Percentiles rank a stretch among this genome's conserved stretches.
phyloP scores from a whole-genome alignment of 1,284 basidiomycete genomes.

The Heterobasidion irregulare region DNA sequence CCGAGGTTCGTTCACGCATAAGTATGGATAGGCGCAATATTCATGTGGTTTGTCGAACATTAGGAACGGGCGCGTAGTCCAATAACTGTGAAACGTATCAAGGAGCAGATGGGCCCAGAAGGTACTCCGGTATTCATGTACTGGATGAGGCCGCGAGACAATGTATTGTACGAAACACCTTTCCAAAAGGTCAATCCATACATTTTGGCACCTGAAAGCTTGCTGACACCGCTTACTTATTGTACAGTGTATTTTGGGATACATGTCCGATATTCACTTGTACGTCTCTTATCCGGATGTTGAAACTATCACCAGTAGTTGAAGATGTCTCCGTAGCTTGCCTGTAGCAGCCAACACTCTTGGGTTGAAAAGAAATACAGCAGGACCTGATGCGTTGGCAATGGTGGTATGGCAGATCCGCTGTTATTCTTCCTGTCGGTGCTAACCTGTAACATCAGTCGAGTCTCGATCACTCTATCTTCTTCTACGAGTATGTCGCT shows the following conservation, averaged over 20 bases:
- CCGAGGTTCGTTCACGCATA: slow-evolving; percentile 30
- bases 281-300: slow-evolving; percentile 23
- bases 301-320: neutral
- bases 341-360: slow-evolving; percentile 55
- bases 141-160: slow-evolving; percentile 75
- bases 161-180: slow-evolving; percentile 56
- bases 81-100: slow-evolving; percentile 52
- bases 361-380: slow-evolving; percentile 45
- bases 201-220: neutral
- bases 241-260: slow-evolving; percentile 74
- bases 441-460: slow-evolving; percentile 35
- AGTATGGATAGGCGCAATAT: neutral
- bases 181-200: slow-evolving; percentile 65
- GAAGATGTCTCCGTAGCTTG: slow-evolving; percentile 37
- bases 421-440: neutral
- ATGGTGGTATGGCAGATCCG: slow-evolving; percentile 54
- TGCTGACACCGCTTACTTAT: neutral
- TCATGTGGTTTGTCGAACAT: neutral
- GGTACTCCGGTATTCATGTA: slow-evolving; percentile 52
- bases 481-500: slow-evolving; percentile 64
- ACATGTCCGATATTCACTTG: slow-evolving; percentile 83
- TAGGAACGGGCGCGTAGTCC: slow-evolving; percentile 69
- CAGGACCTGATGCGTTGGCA: slow-evolving; percentile 43
- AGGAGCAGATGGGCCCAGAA: slow-evolving; percentile 27
- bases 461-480: slow-evolving; percentile 80